A percentile compares a stretch with the other conserved stretches of the same genome.
Conservation (phyloP, 2,329 filamentous ascomycete genomes). For the Rhexocercosporidium sp. region DNA sequence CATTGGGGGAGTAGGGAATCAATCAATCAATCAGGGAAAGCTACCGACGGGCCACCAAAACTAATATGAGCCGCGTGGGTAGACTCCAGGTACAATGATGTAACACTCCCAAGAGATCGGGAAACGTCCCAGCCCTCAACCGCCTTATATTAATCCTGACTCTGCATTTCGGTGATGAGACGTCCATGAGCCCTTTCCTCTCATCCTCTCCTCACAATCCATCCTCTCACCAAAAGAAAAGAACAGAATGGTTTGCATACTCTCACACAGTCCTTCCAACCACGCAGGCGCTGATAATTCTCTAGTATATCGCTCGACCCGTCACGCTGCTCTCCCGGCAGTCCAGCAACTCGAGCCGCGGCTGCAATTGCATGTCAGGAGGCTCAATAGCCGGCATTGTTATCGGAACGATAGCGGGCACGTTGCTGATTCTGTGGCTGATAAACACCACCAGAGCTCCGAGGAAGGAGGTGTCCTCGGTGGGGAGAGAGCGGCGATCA, state of each 20-base stretch:
- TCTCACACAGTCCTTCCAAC: not conserved
- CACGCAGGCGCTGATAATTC: not conserved
- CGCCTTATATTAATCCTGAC: not conserved
- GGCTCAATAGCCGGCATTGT: constrained; percentile 16
- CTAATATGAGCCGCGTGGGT: no score
- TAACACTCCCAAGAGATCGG: not conserved
- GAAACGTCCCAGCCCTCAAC: no score
- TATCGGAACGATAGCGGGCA: constrained; percentile 15
- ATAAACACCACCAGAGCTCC: constrained; percentile 1
- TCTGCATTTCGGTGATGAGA: not conserved
- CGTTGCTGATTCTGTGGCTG: constrained; percentile 13
- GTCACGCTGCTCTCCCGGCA: not conserved
- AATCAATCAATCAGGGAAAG: no score
- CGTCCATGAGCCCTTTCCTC: not conserved
- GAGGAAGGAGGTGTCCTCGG: not conserved
- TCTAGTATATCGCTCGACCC: not conserved
- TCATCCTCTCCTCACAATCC: not conserved
- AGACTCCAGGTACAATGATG: not conserved
- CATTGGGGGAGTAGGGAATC: no score
- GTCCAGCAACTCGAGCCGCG: not conserved
- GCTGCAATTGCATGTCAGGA: constrained; percentile 10
- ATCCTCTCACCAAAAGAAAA: not conserved
- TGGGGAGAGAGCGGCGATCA: not conserved
- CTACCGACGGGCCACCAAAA: no score
- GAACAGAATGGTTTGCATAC: not conserved